Evolutionary conservation across 2,329 filamentous ascomycete species (phyloP).

Genomic region (Fusarium luffae): DNA sequence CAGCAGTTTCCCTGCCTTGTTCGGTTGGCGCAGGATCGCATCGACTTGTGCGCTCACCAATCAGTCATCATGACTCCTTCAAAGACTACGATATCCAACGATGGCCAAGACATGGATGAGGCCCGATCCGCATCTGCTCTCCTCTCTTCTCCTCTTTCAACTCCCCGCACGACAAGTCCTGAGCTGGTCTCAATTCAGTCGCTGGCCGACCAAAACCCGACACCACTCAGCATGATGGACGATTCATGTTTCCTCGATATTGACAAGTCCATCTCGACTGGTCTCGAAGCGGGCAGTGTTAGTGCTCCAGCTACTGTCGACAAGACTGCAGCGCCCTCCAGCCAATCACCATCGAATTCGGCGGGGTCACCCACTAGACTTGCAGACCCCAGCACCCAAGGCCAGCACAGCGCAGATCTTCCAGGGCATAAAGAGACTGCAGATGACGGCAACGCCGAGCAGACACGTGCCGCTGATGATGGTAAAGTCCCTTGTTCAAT

Average conservation of each 20-base stretch:
- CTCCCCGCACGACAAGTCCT: constrained; percentile 43
- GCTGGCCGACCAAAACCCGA: constrained; percentile 46
- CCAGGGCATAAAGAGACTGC: constrained; percentile 20
- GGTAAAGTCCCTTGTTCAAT: constrained; percentile 6
- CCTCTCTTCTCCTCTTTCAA: constrained; percentile 44
- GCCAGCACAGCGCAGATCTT: constrained; percentile 33
- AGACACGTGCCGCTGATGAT: constrained; percentile 34
- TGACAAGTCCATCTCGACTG: constrained; percentile 19
- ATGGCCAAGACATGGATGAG: constrained; percentile 37
- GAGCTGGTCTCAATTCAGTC: constrained; percentile 46
- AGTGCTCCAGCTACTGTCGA: constrained; percentile 32
- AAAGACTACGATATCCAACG: constrained; percentile 9
- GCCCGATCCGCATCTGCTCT: constrained; percentile 25
- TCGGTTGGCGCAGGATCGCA: constrained; percentile 27
- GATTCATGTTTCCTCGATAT: constrained; percentile 40
- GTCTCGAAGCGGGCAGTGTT: constrained; percentile 21
- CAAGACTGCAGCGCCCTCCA: constrained; percentile 22
- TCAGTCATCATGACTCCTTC: constrained; percentile 35
- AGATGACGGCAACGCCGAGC: constrained; percentile 29
- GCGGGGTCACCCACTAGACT: constrained; percentile 27
- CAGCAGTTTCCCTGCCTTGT: constrained; percentile 30
- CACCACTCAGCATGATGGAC: constrained; percentile 47
- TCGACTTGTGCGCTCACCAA: constrained; percentile 24
- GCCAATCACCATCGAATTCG: constrained; percentile 32
- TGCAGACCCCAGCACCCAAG: constrained; percentile 21